Base-by-base conservation (phyloP, 2,329 filamentous ascomycete species). In the Epicoccum sorghinum region DNA sequence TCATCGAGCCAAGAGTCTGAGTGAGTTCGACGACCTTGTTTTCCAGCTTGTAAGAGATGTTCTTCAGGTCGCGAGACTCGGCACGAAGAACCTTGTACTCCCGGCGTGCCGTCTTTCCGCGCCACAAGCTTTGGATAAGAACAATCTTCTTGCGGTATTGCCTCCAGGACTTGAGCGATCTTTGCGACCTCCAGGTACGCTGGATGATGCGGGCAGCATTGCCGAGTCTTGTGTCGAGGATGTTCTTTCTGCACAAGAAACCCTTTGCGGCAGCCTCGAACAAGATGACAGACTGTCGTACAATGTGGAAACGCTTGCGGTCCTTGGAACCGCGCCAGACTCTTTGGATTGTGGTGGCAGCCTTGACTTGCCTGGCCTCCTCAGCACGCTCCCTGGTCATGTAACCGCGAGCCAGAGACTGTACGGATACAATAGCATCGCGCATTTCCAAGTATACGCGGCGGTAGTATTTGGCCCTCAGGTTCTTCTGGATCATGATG, bases 21-120 rank as follows among this genome's bases (percentile, higher is more conserved):
- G 95, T 99, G 69, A 99, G 84, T 79, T 99, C 95, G 59, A 99
- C 91, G 59, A 99, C 95, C 86, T 99, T 99, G 84, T 99, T 98
- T 77, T 99, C 95, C 67, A 99, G 82, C 82, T 96, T 98, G 83
- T 99, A 99, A 2, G 95, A 98, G 66, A 99, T 99, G 77, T 98
- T 93, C 83, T 98, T 98, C 75, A 99, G 85, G 80, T 99, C 96
- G 71, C 95, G 90, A 62, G 95, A 95, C 78, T 99, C 95, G 77
- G 97, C 93, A 64, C 95, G 91, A 58, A 96, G 80, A 66, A 82
- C 86, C 85, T 96, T 98, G 83, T 99, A 99, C 43, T 86, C 87
- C 63, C 83, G 86, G 62, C 95, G 87, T 50, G 95, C 93, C 60
- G 77, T 72, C 76, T 86, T 93, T 73, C 93, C 93, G 74, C 95